These are phyloP conservation scores for Cocos nucifera DNA, from an alignment of 176 grass and related monocot species.

Conservation along the genomic window DNA sequence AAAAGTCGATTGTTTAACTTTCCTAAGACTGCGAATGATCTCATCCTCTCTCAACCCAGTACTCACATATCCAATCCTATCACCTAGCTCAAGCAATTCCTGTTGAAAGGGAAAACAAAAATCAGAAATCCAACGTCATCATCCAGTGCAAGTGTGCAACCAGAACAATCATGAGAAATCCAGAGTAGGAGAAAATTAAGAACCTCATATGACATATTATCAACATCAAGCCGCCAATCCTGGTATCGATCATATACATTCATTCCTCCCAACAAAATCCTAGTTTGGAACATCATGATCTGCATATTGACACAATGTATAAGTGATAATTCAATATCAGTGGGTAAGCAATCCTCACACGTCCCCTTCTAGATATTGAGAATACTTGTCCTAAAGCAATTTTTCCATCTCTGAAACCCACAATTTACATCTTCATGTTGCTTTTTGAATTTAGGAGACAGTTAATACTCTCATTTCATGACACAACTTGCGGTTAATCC, in stretches of 20 bases:
- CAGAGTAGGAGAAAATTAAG: neutral
- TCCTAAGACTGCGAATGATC: slow-evolving; percentile 39
- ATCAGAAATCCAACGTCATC: too few species aligned
- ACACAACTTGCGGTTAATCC: too few species aligned
- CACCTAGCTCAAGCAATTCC: slow-evolving; percentile 77
- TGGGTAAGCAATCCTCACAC: neutral
- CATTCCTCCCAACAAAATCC: slow-evolving; percentile 62
- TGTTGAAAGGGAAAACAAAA: slow-evolving; percentile 19
- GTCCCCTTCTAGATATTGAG: neutral
- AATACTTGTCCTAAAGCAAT: neutral
- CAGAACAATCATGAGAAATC: neutral
- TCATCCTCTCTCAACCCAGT: slow-evolving; percentile 79
- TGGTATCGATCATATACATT: slow-evolving; percentile 66
- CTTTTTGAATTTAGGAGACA: too few species aligned
- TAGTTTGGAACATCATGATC: slow-evolving; percentile 82
- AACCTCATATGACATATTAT: slow-evolving; percentile 95
- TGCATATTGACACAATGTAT: slow-evolving; percentile 16
- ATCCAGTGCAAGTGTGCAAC: too few species aligned
- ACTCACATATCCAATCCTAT: slow-evolving; percentile 83
- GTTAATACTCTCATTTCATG: too few species aligned
- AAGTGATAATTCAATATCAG: too few species aligned
- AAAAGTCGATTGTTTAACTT: slow-evolving; percentile 43
- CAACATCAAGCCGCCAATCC: slow-evolving; percentile 85
- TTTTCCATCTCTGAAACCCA: too few species aligned
- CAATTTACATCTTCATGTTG: too few species aligned